Evolutionary conservation across 2,329 filamentous ascomycete species (phyloP).

Genomic region (Ceratocystiopsis sp.): DNA sequence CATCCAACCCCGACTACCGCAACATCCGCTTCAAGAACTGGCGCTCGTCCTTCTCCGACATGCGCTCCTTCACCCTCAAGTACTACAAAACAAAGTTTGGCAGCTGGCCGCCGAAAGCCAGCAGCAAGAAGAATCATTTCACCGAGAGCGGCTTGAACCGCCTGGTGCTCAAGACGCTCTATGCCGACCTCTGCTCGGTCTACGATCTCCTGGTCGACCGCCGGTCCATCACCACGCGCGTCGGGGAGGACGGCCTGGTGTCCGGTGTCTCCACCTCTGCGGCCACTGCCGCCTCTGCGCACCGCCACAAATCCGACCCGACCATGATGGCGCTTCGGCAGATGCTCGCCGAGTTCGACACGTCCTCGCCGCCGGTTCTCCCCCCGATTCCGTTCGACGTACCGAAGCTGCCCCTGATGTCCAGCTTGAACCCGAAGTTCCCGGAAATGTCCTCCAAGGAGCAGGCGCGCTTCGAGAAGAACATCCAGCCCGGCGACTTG

Average conservation of each 20-base stretch:
- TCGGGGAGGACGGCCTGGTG: slow-evolving; percentile 33
- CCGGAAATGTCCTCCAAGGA: slow-evolving; percentile 51
- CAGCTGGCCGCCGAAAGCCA: slow-evolving; percentile 80
- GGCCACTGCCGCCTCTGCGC: slow-evolving; percentile 12
- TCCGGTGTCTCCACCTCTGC: not conserved
- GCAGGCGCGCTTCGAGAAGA: slow-evolving; percentile 53
- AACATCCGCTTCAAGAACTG: slow-evolving; percentile 70
- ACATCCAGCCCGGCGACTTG: slow-evolving; percentile 63
- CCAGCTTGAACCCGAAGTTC: slow-evolving; percentile 46
- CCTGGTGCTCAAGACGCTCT: slow-evolving; percentile 63
- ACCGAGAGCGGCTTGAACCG: slow-evolving; percentile 77
- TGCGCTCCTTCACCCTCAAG: slow-evolving; percentile 54
- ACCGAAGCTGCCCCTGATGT: slow-evolving; percentile 57
- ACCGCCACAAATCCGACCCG: slow-evolving; percentile 31
- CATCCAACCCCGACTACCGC: slow-evolving; percentile 58
- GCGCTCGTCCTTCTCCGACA: slow-evolving; percentile 56
- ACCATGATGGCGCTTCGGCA: slow-evolving; percentile 55
- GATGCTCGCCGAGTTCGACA: slow-evolving; percentile 75
- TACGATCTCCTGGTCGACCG: slow-evolving; percentile 85
- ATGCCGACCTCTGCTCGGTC: slow-evolving; percentile 68
- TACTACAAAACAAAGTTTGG: slow-evolving; percentile 46
- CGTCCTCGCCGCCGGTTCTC: slow-evolving; percentile 72
- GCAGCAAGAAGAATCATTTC: slow-evolving; percentile 80
- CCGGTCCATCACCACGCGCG: slow-evolving; percentile 58
- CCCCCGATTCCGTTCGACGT: slow-evolving; percentile 85